These are phyloP conservation scores for Alternaria sp. DNA, from an alignment of 2,329 filamentous ascomycete species.

Conservation along the genomic window DNA sequence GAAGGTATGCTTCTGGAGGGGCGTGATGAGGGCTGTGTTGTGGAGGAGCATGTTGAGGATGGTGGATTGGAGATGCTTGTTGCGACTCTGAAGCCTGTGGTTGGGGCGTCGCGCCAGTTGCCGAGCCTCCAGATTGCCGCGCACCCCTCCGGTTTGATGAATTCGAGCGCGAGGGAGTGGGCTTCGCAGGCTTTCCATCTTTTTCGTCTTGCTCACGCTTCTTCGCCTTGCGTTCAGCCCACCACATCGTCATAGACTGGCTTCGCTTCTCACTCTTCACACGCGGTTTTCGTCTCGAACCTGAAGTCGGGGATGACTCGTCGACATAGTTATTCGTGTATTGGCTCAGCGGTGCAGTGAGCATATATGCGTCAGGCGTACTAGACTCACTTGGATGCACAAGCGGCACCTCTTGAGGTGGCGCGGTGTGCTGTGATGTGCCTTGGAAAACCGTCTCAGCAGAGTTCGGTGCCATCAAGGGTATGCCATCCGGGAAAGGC, in stretches of 20 bases:
- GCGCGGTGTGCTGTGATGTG: conserved; percentile 38
- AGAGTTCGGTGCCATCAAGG: conserved; percentile 37
- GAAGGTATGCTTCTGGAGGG: conserved; percentile 31
- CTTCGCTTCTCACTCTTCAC: conserved; percentile 56
- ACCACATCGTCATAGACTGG: conserved; percentile 57
- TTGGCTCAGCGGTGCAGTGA: conserved; percentile 44
- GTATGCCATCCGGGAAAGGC: conserved; percentile 26
- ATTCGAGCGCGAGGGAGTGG: conserved; percentile 33
- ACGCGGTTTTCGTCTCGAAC: conserved; percentile 46
- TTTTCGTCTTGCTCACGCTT: conserved; percentile 46
- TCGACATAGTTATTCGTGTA: conserved; percentile 42
- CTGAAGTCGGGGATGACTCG: conserved; percentile 35
- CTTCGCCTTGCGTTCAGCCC: conserved; percentile 54
- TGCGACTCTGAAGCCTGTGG: conserved; percentile 25
- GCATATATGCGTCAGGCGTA: conserved; percentile 47
- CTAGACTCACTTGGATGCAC: conserved; percentile 34
- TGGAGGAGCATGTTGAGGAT: conserved; percentile 12
- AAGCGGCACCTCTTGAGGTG: conserved; percentile 27
- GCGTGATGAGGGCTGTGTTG: conserved; percentile 30
- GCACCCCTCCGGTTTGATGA: conserved; percentile 36
- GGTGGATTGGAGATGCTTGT: conserved; percentile 27
- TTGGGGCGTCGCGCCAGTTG: conserved; percentile 28
- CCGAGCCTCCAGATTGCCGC: conserved; percentile 28
- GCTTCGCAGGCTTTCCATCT: conserved; percentile 30
- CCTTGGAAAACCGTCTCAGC: conserved; percentile 48